Percentiles rank a stretch among this genome's conserved stretches.
phyloP scores from a whole-genome alignment of 202 grass and related monocot species.

The Panicum hallii region DNA sequence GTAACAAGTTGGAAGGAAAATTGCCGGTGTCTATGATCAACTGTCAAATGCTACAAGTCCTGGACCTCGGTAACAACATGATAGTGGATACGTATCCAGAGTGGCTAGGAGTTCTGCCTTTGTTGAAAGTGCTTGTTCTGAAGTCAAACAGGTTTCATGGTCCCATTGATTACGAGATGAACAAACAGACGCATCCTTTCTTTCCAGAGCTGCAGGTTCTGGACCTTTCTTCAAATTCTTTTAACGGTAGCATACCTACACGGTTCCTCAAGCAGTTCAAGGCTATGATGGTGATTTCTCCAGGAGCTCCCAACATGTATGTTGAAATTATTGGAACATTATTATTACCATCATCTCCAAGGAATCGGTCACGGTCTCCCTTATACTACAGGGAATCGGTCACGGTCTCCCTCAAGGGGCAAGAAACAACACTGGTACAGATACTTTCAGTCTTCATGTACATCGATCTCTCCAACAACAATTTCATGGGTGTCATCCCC shows the following conservation, averaged over 20 bases:
- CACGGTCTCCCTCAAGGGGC: conserved; percentile 45
- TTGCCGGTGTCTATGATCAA: conserved; percentile 39
- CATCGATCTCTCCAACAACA: conserved; percentile 62
- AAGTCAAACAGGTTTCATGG: conserved; percentile 55
- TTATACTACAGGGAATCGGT: conserved; percentile 44
- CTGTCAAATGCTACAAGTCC: conserved; percentile 46
- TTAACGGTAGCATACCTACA: conserved; percentile 49
- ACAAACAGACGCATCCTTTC: neutral
- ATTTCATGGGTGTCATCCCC: conserved; percentile 46
- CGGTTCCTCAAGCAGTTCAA: conserved; percentile 40
- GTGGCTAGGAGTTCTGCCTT: conserved; percentile 48
- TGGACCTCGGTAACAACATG: conserved; percentile 61
- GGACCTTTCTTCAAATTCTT: conserved; percentile 59
- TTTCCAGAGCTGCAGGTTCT: conserved; percentile 45
- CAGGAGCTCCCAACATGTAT: neutral
- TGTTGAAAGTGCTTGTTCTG: conserved; percentile 58
- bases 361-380: conserved; percentile 39
- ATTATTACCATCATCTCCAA: neutral
- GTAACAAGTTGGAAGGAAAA: conserved; percentile 46
- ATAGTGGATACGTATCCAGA: conserved; percentile 47
- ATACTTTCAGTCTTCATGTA: conserved; percentile 51
- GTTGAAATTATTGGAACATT: neutral
- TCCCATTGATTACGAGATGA: conserved; percentile 14
- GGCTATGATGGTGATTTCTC: conserved; percentile 39
- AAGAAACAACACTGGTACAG: conserved; percentile 38